These are phyloP conservation scores for Pseudodiploospora longispora DNA, from an alignment of 2,329 filamentous ascomycete species.

Conservation along the genomic window DNA sequence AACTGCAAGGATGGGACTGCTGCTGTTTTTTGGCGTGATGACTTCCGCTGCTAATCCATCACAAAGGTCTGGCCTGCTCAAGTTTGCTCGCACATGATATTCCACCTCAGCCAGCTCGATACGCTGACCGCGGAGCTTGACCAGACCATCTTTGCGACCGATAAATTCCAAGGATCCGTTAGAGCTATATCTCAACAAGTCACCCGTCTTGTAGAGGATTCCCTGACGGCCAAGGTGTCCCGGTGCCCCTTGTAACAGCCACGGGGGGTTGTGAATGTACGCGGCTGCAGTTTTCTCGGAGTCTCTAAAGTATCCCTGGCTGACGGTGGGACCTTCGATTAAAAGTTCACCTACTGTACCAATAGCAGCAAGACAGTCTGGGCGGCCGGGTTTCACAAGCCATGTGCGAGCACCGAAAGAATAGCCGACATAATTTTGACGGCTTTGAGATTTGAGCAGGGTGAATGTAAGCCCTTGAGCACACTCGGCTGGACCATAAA, in stretches of 20 bases:
- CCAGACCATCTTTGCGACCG: constrained; percentile 3
- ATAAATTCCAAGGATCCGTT: constrained; percentile 5
- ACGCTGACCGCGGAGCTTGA: constrained; percentile 7
- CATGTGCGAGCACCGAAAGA: constrained; percentile 4
- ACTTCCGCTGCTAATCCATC: constrained; percentile 5
- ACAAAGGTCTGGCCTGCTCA: background rate
- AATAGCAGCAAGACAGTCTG: background rate
- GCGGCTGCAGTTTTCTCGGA: constrained; percentile 1
- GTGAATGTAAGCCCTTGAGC: constrained; percentile 4
- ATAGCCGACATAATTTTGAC: constrained; percentile 3
- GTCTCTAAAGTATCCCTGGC: background rate
- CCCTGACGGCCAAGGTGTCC: background rate
- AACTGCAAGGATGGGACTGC: constrained; percentile 3
- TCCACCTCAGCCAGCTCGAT: constrained; percentile 6
- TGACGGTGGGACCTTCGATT: background rate
- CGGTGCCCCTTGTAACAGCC: constrained; percentile 3
- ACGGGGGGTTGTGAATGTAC: constrained; percentile 8
- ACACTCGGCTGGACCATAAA: constrained; percentile 5
- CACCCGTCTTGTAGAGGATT: constrained; percentile 5
- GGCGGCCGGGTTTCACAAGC: constrained; percentile 5
- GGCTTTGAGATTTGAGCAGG: background rate
- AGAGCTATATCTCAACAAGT: constrained; percentile 3
- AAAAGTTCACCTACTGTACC: background rate
- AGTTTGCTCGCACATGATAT: constrained; percentile 2
- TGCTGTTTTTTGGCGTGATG: constrained; percentile 2